phyloP scores from a whole-genome alignment of 2,329 filamentous ascomycete genomes.

The Neonectria sp. region DNA sequence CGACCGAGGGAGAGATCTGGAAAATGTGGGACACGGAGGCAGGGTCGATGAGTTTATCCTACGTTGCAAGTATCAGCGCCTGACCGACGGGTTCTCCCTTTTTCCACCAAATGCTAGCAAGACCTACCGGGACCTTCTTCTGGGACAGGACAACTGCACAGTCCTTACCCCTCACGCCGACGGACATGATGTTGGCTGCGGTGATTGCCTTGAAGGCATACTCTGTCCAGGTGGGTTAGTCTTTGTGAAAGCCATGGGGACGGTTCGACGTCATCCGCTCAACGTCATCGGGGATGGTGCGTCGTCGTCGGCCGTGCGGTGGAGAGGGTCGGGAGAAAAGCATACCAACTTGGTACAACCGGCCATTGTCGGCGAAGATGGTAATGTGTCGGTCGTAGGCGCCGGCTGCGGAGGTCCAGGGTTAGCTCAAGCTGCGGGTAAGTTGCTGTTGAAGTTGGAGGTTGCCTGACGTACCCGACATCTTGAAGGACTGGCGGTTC shows the following conservation, averaged over 20 bases:
- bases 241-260: slow-evolving; percentile 7
- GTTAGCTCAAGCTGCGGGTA: slow-evolving; percentile 48
- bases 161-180: slow-evolving; percentile 96
- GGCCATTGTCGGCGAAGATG: slow-evolving; percentile 99
- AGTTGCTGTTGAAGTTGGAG: slow-evolving; percentile 28
- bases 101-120: neutral
- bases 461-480: slow-evolving; percentile 64
- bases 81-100: slow-evolving; percentile 3
- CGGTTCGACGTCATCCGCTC: slow-evolving; percentile 27
- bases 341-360: slow-evolving; percentile 99
- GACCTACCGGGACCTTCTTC: slow-evolving; percentile 97
- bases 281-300: slow-evolving; percentile 34
- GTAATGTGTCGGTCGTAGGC: slow-evolving; percentile 99
- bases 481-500: slow-evolving; percentile 55
- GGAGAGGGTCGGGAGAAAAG: slow-evolving; percentile 20
- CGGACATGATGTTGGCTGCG: slow-evolving; percentile 97
- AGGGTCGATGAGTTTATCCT: slow-evolving; percentile 99
- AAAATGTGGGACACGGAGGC: slow-evolving; percentile 98
- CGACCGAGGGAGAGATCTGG: slow-evolving; percentile 94
- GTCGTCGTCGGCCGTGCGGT: slow-evolving; percentile 27
- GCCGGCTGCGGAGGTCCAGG: slow-evolving; percentile 61
- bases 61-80: slow-evolving; percentile 44
- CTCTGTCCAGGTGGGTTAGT: slow-evolving; percentile 71
- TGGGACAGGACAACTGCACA: slow-evolving; percentile 98
- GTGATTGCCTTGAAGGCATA: slow-evolving; percentile 99